Conservation (phyloP, 768 basidiomycete species). For the Imleria badia region DNA sequence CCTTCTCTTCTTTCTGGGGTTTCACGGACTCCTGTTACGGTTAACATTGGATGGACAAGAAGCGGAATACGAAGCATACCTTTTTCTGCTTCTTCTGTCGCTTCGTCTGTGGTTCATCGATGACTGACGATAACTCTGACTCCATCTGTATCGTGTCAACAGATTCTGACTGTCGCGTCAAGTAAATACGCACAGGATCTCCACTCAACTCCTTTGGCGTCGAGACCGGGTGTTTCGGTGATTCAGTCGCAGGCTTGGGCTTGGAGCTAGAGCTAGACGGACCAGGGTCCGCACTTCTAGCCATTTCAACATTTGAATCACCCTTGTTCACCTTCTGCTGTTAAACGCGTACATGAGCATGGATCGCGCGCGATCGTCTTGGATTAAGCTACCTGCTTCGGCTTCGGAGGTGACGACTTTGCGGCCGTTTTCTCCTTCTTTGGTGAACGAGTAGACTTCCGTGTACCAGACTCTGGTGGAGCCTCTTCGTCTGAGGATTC, state of each 20-base stretch:
- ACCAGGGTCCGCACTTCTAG: slow-evolving; percentile 1
- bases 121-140: slow-evolving; percentile 58
- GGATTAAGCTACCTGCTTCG: slow-evolving; percentile 7
- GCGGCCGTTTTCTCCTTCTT: slow-evolving; percentile 4
- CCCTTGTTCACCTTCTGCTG: slow-evolving; percentile 1
- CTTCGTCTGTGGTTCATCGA: slow-evolving; percentile 56
- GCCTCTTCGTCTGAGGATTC: slow-evolving; percentile 32
- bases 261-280: slow-evolving; percentile 13
- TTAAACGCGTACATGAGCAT: background rate
- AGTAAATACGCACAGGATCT: slow-evolving; percentile 21
- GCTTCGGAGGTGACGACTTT: slow-evolving; percentile 10
- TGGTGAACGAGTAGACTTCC: slow-evolving; percentile 3
- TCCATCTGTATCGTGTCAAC: slow-evolving; percentile 18
- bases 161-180: slow-evolving; percentile 21
- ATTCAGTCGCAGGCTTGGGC: background rate
- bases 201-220: slow-evolving; percentile 4
- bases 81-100: slow-evolving; percentile 41
- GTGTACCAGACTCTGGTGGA: slow-evolving; percentile 1
- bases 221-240: background rate
- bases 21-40: slow-evolving; percentile 19
- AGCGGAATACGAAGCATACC: slow-evolving; percentile 16
- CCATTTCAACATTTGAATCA: slow-evolving; percentile 13
- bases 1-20: slow-evolving; percentile 28
- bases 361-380: background rate
- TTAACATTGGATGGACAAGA: background rate